Evolutionary conservation across 2,329 filamentous ascomycete species (phyloP), one percentile per base, ranked within the genome.

Genomic region (Pseudocercospora cruenta): DNA sequence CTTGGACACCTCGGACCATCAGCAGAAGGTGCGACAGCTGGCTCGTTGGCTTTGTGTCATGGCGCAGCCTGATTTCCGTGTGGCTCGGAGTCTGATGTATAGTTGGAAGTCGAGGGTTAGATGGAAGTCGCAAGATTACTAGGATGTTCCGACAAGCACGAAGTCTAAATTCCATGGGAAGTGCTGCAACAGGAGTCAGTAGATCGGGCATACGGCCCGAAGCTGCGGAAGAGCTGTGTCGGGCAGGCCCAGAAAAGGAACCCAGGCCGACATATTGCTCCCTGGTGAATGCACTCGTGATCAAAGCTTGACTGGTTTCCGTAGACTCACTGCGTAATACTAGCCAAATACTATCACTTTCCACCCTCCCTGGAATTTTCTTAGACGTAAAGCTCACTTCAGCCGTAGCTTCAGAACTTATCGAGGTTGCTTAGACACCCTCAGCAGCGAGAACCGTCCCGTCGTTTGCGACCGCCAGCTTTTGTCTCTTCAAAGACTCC

Each of bases 381-480:
- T 43, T 19, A 3, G 4, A 19, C 7, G 4, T 19, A 43, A 43
- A 43, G 16, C 39, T n/a, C 39, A n/a, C 19, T 43, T 43, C 39
- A 43, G 39, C 16, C 16, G 19, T 43, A 19, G 14, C 39, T 7
- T 16, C 16, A 7, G 39, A 6, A 7, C 39, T 43, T 3, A 19
- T 7, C 3, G n/a, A 19, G 6, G 4, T 31, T 33, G 14, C 33
- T 67, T 57, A 72, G 58, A 68, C 66, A 43, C 71, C 67, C 16
- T 72, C 70, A 6, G 70, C 68, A 47, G 70, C 70, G n/a, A 72
- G 36, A 10, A 72, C 65, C 16, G 69, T 72, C 1, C 70, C 69
- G 62, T 68, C 71, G 21, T 67, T 62, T 45, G 69, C 70, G 24
- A 73, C 62, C 10, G 72, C 72, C 16, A 76, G 65, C 68, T 74